Base-by-base conservation (phyloP, 805 yeast genomes). In the Kodamaea kaohsiungensis region DNA sequence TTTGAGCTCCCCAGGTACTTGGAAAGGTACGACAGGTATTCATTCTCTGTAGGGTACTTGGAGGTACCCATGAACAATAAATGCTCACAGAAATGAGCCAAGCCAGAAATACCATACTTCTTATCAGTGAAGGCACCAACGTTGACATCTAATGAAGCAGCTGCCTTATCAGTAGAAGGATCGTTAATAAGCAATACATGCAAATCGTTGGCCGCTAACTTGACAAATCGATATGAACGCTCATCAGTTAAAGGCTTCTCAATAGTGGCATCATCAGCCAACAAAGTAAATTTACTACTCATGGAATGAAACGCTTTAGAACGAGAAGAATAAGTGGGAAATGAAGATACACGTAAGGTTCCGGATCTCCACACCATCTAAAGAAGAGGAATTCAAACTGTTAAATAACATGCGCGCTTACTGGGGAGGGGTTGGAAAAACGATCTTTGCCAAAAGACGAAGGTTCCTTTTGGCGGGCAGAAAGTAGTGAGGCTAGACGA, bases 1-100 rank as follows among this genome's bases (percentile, higher is more conserved):
- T 93, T 93, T 37, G 96, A 88, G 57, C 81, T 81, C 16, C 98
- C 99, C 42, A 92, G 87, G 65, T 95, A 96, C 57, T 87, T 85
- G 7, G 96, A 80, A 53, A 93, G 73, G 67, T 79, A 95, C 50
- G 86, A 82, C 46, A 87, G 71, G 67, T 88, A 88, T 57, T 86
- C 93, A 65, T 86, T 86, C 63, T 88, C 95, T 48, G 77, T 74
- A 1, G 93, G 95, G 64, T 84, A 88, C 68, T 87, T 87, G 56
- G 79, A 76, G 5, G 93, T 88, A 17, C 93, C 93, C 90, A 88
- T 86, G 68, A 88, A 88, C 56, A 88, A 73, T 56, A 88, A 75
- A 68, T 88, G 79, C 61, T 75, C 79, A 63, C 79, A 75, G 65
- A 88, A 88, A 72, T 89, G 96, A 6, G 96, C 96, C 54, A 89